Conservation (phyloP, 345 rosid species). For the Litchi chinensis region DNA sequence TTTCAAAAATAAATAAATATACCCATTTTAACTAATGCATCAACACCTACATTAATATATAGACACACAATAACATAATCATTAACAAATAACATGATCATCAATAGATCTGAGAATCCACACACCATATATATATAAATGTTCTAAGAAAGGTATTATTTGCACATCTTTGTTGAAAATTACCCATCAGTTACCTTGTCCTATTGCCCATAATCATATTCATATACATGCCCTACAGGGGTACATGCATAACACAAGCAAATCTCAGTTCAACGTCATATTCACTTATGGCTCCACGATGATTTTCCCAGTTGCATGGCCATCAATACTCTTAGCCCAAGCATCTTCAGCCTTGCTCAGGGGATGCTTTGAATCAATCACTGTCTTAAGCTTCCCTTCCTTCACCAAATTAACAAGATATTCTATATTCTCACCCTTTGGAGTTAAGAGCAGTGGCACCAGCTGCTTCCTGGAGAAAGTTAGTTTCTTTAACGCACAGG, state of each 20-base stretch:
- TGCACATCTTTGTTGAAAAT: too few relatives aligned
- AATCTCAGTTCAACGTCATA: neutral
- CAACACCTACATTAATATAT: too few relatives aligned
- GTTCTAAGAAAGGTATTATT: too few relatives aligned
- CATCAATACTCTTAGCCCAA: slow-evolving; percentile 67
- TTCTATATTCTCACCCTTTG: slow-evolving; percentile 56
- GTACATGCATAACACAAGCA: neutral
- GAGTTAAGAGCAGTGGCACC: slow-evolving; percentile 44
- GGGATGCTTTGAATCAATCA: slow-evolving; percentile 57
- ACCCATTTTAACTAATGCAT: too few relatives aligned
- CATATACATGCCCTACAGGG: too few relatives aligned
- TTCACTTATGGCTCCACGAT: slow-evolving; percentile 54
- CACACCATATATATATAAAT: too few relatives aligned
- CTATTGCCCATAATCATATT: too few relatives aligned
- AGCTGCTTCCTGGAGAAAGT: slow-evolving; percentile 71
- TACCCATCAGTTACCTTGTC: too few relatives aligned
- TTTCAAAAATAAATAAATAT: too few relatives aligned
- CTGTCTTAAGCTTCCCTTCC: slow-evolving; percentile 66
- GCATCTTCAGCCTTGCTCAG: slow-evolving; percentile 72
- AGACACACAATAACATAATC: too few relatives aligned
- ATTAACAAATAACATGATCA: too few relatives aligned
- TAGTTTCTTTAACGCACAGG: slow-evolving; percentile 49
- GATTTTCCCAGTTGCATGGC: slow-evolving; percentile 83
- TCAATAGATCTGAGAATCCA: too few relatives aligned
- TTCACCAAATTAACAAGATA: slow-evolving; percentile 50